These are phyloP conservation scores for Nemania diffusa DNA, from an alignment of 2,329 filamentous ascomycete species.

Conservation along the genomic window DNA sequence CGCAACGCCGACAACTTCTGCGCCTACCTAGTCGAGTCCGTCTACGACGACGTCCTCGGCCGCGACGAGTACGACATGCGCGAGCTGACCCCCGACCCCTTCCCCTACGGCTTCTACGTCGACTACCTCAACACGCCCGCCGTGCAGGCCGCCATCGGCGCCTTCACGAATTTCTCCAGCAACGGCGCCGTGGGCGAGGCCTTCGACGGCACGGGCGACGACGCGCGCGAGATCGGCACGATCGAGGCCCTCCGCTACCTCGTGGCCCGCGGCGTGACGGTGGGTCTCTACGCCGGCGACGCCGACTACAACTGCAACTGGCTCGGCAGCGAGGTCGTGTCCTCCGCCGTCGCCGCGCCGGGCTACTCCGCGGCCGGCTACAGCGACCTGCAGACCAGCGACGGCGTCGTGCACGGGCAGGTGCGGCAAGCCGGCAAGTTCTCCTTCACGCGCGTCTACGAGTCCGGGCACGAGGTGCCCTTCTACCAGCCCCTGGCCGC, in stretches of 20 bases:
- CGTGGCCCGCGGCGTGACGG: slow-evolving; percentile 38
- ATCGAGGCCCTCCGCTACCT: slow-evolving; percentile 43
- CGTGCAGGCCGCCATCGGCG: slow-evolving; percentile 68
- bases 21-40: slow-evolving; percentile 60
- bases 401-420: slow-evolving; percentile 61
- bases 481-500: slow-evolving; percentile 65
- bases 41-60: slow-evolving; percentile 62
- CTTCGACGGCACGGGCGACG: slow-evolving; percentile 69
- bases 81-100: slow-evolving; percentile 64
- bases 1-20: slow-evolving; percentile 66
- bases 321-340: slow-evolving; percentile 46
- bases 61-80: slow-evolving; percentile 71
- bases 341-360: slow-evolving; percentile 50
- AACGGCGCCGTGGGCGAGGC: slow-evolving; percentile 56
- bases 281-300: slow-evolving; percentile 49
- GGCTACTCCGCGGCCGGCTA: slow-evolving; percentile 59
- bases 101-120: slow-evolving; percentile 65
- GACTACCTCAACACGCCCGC: slow-evolving; percentile 67
- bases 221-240: slow-evolving; percentile 45
- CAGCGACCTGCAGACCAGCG: slow-evolving; percentile 55
- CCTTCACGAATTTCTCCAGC: slow-evolving; percentile 67
- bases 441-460: slow-evolving; percentile 60
- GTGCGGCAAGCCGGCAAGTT: slow-evolving; percentile 62
- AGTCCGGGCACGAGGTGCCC: slow-evolving; percentile 57
- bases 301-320: slow-evolving; percentile 51